Evolutionary conservation across 768 basidiomycete species (phyloP), one percentile per base, ranked within the genome.

Genomic region (Pleurotus eryngii): DNA sequence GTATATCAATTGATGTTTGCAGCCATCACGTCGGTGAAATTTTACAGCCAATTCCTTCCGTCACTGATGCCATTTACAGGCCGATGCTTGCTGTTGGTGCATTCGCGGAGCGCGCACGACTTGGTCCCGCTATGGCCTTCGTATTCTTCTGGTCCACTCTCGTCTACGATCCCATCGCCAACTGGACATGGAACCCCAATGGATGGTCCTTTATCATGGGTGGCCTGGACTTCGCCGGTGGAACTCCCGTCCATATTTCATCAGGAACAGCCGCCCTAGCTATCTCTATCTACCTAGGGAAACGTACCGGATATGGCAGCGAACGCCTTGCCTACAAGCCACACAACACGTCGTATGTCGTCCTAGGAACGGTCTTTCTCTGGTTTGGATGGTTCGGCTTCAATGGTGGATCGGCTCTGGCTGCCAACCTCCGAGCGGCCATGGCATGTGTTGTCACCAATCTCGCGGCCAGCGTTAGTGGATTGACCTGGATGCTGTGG

Each of bases 321-420:
- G 88, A 91, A 64, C 81, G 87, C 24, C 82, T 97, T 12, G 89
- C 92, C 1, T 98, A 95, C 81, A 95, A 81, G 71, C 95, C 96
- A 0, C 91, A 95, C 68, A 97, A 96, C 70, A 91, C 92, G n/a
- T 87, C 89, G 22, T 95, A 95, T 66, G 92, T 98, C 60, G 79
- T 97, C 46, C 76, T 97, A 15, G 96, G 96, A 8, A 98, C 96
- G 0, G 84, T 89, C 2, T 81, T 96, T 68, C 90, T 98, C 50
- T 97, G 94, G 93, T 92, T 93, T 57, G 90, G 90, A 5, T 98
- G 95, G 95, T 92, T 96, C 59, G 92, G 92, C 1, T 95, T 95
- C 81, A 95, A 95, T 70, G 95, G 95, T 5, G 96, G 96, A 18
- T 89, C 86, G 14, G 95, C 95, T 6, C 82, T 98, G 60, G 81